phyloP scores from a whole-genome alignment of 2,329 filamentous ascomycete species.

The Penicillium sp. region DNA sequence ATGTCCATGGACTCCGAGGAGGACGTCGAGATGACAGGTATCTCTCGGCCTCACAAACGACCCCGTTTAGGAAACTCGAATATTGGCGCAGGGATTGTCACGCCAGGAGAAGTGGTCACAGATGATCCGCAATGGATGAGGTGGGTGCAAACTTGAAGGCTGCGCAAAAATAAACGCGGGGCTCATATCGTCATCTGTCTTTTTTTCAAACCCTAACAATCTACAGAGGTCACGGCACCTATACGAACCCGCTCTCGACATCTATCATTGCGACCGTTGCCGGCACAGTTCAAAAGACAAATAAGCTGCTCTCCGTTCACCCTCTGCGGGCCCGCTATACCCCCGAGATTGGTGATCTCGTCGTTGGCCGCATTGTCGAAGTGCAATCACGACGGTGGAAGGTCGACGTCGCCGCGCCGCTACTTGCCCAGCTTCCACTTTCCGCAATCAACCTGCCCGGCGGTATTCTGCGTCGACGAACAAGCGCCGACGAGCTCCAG shows the following conservation, averaged over 20 bases:
- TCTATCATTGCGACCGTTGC: conserved; percentile 83
- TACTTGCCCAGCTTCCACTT: conserved; percentile 76
- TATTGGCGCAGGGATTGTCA: conserved; percentile 55
- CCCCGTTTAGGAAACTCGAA: conserved; percentile 23
- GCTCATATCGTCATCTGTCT: background rate
- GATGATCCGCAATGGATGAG: conserved; percentile 93
- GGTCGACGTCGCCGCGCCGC: conserved; percentile 80
- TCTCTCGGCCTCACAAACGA: conserved; percentile 34
- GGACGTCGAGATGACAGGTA: conserved; percentile 26
- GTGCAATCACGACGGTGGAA: conserved; percentile 92
- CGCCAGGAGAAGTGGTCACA: conserved; percentile 80
- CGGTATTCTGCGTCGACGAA: conserved; percentile 80
- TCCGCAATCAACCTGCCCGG: conserved; percentile 90
- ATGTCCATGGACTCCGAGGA: conserved; percentile 44
- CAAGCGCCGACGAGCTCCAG: conserved; percentile 91
- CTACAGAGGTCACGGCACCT: conserved; percentile 81
- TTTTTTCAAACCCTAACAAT: conserved; percentile 7
- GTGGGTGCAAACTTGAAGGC: conserved; percentile 15
- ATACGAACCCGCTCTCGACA: conserved; percentile 51
- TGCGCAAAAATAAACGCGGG: background rate
- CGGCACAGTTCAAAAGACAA: conserved; percentile 82
- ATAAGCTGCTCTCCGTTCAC: conserved; percentile 87
- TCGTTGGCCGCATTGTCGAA: conserved; percentile 85
- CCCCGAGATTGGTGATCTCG: conserved; percentile 90
- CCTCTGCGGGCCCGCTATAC: conserved; percentile 87